Base-by-base conservation (phyloP, 1,139 yeast species). In the Geotrichum restrictum region DNA sequence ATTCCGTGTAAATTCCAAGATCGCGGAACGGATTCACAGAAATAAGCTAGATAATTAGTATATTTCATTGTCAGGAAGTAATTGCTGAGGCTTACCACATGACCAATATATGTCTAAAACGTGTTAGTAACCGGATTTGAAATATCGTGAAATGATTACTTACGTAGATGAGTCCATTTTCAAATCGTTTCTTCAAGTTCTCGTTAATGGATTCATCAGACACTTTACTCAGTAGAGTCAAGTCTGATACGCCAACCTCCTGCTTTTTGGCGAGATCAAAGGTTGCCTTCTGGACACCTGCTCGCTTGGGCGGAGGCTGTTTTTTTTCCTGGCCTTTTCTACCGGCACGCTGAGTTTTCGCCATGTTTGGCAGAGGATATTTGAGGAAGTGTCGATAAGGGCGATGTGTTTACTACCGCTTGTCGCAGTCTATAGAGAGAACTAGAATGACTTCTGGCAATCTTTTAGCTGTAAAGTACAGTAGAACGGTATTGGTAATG, bases 21-120 rank as follows among this genome's bases (percentile, higher is more conserved):
- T 94, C 98, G 60, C 91, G 82, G 73, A 94, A 94, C 1, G 99
- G 99, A 64, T 94, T 94, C 52, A 94, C 96, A 6, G 97, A 89
- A 63, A 94, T 93, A 69, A 93, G 77, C 67, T 65, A 44, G 42
- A 32, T 38, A 14, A 38, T 43, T 43, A 43, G 47, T 18, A 14
- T n/a, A 2, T 16, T 34, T n/a, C 37, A 7, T 2, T 34, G 8
- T n/a, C 18, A 34, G 37, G 18, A 11, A 16, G 37, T 16, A 34
- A n/a, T n/a, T 7, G 3, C 5, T 18, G n/a, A 19, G 16, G 34
- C 60, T 38, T 58, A 58, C 59, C 53, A 63, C 66, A 57, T 63
- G 64, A 24, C 66, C 66, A 48, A 63, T 63, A 47, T 63, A 63
- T 19, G 66, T 63, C 61, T 57, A 49, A 4, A 33, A 16, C 8